Base-by-base conservation (phyloP, 164 flowering plant species). In the Umbilicus rupestris region DNA sequence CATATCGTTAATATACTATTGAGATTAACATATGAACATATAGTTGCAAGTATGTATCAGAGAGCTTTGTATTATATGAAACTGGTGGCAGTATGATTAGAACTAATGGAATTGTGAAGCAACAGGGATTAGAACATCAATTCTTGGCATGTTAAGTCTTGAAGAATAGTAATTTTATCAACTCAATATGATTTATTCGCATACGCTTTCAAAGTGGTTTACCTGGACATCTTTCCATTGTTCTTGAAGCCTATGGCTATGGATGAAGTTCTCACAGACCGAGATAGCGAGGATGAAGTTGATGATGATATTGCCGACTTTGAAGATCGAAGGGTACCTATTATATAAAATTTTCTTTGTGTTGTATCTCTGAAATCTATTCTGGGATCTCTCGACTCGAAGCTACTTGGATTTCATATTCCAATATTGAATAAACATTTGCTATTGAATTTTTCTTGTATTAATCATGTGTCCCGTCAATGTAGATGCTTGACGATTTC, bases 401-500 rank as follows among this genome's bases (percentile, higher is more conserved):
- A 15, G 16, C 11, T 35, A 5, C 62, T 37, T 39, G 44, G 7
- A 20, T 30, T 7, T 52, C 29, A n/a, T 47, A 17, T 37, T 66
- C 12, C 59, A 52, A 12, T 8, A 52, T 5, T 24, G 24, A 0
- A 26, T 11, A 52, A 30, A 52, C 24, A 52, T 52, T 26, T 52
- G 58, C 58, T 22, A 52, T 10, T 9, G 15, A 12, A 55, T 26
- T 12, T 22, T 10, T 55, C 60, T 28, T 28, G 19, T 26, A 28
- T 55, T 26, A 55, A 11, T 52, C 26, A 52, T 26, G 31, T 28
- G 68, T 62, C 41, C 29, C 62, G 29, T 63, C 22, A 16, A 19
- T 28, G 19, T 24, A 94, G 99, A 84, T 94, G 97, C 97, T 94
- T 74, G 99, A 94, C 81, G 99, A 94, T 77, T 94, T 94, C 79